Conservation (phyloP, 257 asterid genomes). For the Ocimum tenuiflorum region DNA sequence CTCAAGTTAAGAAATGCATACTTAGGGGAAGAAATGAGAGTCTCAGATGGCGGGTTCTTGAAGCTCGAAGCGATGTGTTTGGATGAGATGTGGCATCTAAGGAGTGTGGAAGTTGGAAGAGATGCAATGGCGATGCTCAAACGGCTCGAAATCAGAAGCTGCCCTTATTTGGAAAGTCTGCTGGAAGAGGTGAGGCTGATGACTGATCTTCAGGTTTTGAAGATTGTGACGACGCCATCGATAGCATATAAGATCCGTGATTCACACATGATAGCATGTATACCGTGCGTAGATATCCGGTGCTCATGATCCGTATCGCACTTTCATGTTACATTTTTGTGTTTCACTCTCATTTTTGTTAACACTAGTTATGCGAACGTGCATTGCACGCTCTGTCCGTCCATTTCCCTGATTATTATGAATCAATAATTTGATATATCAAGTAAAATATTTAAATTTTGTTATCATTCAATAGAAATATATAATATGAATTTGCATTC, state of each 20-base stretch:
- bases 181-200: background rate
- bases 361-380: too few relatives aligned
- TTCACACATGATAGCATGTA: background rate
- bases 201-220: background rate
- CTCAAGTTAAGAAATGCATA: background rate
- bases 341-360: too few relatives aligned
- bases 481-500: too few relatives aligned
- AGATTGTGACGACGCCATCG: background rate
- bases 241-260: background rate
- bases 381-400: too few relatives aligned
- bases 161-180: background rate
- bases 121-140: slow-evolving; percentile 4
- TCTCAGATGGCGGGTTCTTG: background rate
- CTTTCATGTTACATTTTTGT: too few relatives aligned
- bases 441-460: too few relatives aligned
- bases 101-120: background rate
- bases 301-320: too few relatives aligned
- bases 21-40: background rate
- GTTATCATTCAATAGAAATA: too few relatives aligned
- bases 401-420: too few relatives aligned
- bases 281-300: background rate
- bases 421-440: too few relatives aligned
- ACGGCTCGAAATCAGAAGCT: background rate
- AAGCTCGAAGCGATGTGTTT: slow-evolving; percentile 3
- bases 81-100: background rate